Base-by-base conservation (phyloP, 495 filamentous ascomycete species). In the Viridothelium virens region DNA sequence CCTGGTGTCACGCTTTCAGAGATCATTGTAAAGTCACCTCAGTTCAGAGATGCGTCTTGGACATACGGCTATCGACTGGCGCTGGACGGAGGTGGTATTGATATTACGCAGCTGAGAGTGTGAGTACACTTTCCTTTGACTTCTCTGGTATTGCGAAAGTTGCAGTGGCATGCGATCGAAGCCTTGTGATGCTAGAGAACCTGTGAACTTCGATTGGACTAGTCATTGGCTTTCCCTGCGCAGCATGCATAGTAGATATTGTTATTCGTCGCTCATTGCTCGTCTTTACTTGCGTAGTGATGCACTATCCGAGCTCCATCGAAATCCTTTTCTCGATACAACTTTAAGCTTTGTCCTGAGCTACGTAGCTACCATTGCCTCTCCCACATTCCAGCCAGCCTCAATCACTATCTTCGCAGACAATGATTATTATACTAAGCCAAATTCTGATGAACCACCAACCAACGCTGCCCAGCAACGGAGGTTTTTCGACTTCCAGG, bases 401-500 rank as follows among this genome's bases (percentile, higher is more conserved):
- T 83, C 82, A 12, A 84, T 97, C 71, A 94, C 91, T 62, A 94
- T 98, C 76, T 82, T 97, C 31, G 94, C 95, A 37, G 91, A 96
- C 77, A 90, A 89, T 71, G 91, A 96, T 80, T 98, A 98, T 82
- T 97, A 98, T 79, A 97, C 94, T 2, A 88, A 91, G 79, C 86
- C 36, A 71, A 77, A 63, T 73, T 78, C 61, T 7, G 37, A 41
- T 33, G 33, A 38, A 25, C 50, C 77, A 56, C 70, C 46, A 63
- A 66, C 63, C 33, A 34, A 44, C 48, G 64, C 12, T 56, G 65
- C 31, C 25, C 56, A 64, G 47, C 31, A 62, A 16, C 38, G n/a
- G 7, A 85, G 83, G 65, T 98, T 98, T 79, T 82, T 84, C 63
- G 81, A 88, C 69, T 96, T 96, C 79, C 81, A 83, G 47, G 87